Percentiles rank a stretch among this genome's conserved stretches.
These are phyloP conservation scores for Saccharomyces hybrid DNA, from an alignment of 1,139 yeast species.

Conservation along the genomic window DNA sequence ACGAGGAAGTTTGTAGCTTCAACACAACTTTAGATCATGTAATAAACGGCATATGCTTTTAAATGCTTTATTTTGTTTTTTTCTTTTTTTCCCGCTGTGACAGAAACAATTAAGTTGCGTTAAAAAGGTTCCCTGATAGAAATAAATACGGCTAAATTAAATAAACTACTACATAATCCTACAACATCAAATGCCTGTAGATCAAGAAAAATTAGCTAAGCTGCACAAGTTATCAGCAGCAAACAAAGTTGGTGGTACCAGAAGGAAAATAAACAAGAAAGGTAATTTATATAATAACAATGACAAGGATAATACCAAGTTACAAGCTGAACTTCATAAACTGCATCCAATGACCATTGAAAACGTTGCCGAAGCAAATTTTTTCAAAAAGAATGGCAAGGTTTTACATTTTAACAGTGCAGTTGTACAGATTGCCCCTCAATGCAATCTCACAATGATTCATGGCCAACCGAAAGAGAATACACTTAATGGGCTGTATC, in stretches of 20 bases:
- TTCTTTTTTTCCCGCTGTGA: not conserved
- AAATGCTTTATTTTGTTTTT: not conserved
- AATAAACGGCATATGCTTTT: not conserved
- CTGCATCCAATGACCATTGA: slow-evolving; percentile 85
- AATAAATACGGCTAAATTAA: not conserved
- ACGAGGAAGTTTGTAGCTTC: not conserved
- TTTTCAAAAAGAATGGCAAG: slow-evolving; percentile 94
- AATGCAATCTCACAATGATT: slow-evolving; percentile 90
- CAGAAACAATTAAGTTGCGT: not conserved
- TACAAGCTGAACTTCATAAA: slow-evolving; percentile 86
- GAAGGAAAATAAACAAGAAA: slow-evolving; percentile 74
- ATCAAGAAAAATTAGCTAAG: slow-evolving; percentile 83
- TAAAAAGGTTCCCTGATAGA: not conserved
- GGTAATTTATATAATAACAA: slow-evolving; percentile 30
- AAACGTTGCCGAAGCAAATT: slow-evolving; percentile 94
- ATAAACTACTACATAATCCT: not conserved
- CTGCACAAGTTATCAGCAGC: slow-evolving; percentile 64
- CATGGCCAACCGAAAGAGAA: slow-evolving; percentile 96
- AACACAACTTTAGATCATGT: not conserved
- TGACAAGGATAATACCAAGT: slow-evolving; percentile 75
- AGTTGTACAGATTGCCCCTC: slow-evolving; percentile 89
- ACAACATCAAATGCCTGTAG: slow-evolving; percentile 57
- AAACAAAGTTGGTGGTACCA: slow-evolving; percentile 84
- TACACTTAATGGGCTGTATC: slow-evolving; percentile 87
- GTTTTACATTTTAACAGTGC: slow-evolving; percentile 95